Evolutionary conservation across 805 yeast species (phyloP), one percentile per base, ranked within the genome.

Genomic region (Candida nonsorbophila): DNA sequence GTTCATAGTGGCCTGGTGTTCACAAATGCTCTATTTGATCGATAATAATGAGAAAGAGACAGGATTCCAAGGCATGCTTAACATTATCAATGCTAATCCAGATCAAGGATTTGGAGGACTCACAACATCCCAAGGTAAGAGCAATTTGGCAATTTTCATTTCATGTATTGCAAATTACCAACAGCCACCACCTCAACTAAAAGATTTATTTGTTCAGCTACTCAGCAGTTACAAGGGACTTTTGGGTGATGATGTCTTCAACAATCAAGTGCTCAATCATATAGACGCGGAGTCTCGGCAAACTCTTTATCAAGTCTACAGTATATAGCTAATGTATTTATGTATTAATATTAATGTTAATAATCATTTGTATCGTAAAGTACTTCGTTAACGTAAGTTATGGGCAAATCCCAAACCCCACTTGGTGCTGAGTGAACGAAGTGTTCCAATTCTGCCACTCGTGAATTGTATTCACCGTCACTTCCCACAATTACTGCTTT

Each of bases 31-130:
- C 43, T 72, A 72, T 38, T 62, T 86, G 31, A 79, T 76, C 24
- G 92, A 84, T 41, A 79, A 87, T 34, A 83, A 79, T 30, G 98
- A 92, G 53, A 92, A 92, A 57, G 94, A 84, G 38, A 71, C 87
- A 7, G 81, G 94, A 2, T 85, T 83, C 50, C 69, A 69, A 42
- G 98, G 98, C 3, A 82, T 92, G 77, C 69, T 87, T 49, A 73
- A 72, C 32, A 71, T 78, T 17, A 62, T 90, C 11, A 66, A 68
- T 20, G 51, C 57, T n/a, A 79, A 81, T 45, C 95, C 95, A 2
- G 67, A 70, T 19, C 51, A 47, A 17, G 82, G 78, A 0, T 58
- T 84, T 25, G 69, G 74, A 0, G 67, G 65, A 3, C 51, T 63
- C 27, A 51, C 58, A 18, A 72, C 63, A 37, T 55, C 54, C 11